Base-by-base conservation (phyloP, 2,329 filamentous ascomycete species). In the Alternaria sp. region DNA sequence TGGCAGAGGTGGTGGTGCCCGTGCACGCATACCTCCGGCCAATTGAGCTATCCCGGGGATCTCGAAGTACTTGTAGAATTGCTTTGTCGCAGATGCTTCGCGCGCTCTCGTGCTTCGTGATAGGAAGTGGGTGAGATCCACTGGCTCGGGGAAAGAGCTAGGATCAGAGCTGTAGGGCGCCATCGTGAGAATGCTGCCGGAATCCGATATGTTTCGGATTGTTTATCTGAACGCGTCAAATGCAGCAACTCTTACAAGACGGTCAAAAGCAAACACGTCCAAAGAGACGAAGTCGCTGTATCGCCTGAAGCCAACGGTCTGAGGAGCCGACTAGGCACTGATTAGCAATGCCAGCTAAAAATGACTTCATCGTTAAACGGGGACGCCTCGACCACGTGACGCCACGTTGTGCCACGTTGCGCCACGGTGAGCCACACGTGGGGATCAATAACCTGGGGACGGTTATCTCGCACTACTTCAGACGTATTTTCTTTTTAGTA, bases 31-130 rank as follows among this genome's bases (percentile, higher is more conserved):
- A 84, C 86, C 86, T 70, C 86, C 86, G 10, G 86, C 86, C 36
- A 88, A 74, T 68, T 88, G 87, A 14, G 82, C 84, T 66, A 88
- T 86, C 34, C 85, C 85, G 0, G 86, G 86, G 51, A 87, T 86
- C 10, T 69, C 62, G 69, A 95, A 95, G 79, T 91, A 96, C 78
- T 92, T 92, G 82, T 97, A 97, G 77, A 93, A 92, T 36, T 84
- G 73, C 81, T 97, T 97, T 75, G 96, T 84, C 41, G 81, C 81
- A 72, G 88, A 95, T 6, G 85, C 81, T 6, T 81, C 68, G 8
- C 92, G 85, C 45, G 85, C 84, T 71, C 84, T 88, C 46, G 92
- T 90, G 42, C 87, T 83, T 56, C 86, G 82, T 1, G 91, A 93
- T 67, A 88, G 89, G 73, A 93, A 89, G 74, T 97, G 91, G 67